phyloP scores from a whole-genome alignment of 176 grass and related monocot genomes.

The Metroxylon sagu region DNA sequence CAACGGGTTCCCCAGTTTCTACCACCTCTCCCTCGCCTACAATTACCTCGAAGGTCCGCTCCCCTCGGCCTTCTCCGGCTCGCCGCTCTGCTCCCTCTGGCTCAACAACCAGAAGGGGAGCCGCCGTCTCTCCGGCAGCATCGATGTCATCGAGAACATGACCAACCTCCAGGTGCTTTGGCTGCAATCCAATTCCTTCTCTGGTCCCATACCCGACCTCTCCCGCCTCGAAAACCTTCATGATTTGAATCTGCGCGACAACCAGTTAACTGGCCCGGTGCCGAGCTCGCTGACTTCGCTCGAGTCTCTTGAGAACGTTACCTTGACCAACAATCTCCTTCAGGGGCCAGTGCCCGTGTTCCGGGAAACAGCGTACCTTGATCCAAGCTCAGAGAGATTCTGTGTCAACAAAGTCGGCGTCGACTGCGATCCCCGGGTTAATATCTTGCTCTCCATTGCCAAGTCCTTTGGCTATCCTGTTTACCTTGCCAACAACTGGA shows the following conservation, averaged over 20 bases:
- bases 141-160: slow-evolving; percentile 27
- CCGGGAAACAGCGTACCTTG: slow-evolving; percentile 4
- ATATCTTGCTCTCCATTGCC: slow-evolving; percentile 17
- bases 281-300: slow-evolving; percentile 23
- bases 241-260: slow-evolving; percentile 24
- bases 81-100: slow-evolving; percentile 25
- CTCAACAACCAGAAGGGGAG: slow-evolving; percentile 32
- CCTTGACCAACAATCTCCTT: slow-evolving; percentile 25
- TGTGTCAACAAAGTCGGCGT: slow-evolving; percentile 7
- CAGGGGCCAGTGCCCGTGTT: slow-evolving; percentile 31
- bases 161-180: slow-evolving; percentile 3
- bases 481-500: slow-evolving; percentile 17
- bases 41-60: slow-evolving; percentile 5
- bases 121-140: not conserved
- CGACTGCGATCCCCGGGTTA: slow-evolving; percentile 15
- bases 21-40: slow-evolving; percentile 22
- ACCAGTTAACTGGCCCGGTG: slow-evolving; percentile 29
- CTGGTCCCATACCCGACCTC: slow-evolving; percentile 23
- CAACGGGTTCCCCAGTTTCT: slow-evolving; percentile 2
- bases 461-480: slow-evolving; percentile 14
- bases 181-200: slow-evolving; percentile 30
- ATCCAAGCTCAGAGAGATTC: slow-evolving; percentile 14
- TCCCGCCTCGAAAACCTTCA: slow-evolving; percentile 11
- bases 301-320: slow-evolving; percentile 11
- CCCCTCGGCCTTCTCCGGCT: slow-evolving; percentile 9